phyloP scores from a whole-genome alignment of 1,284 basidiomycete species.

The Fereydounia khargensis region DNA sequence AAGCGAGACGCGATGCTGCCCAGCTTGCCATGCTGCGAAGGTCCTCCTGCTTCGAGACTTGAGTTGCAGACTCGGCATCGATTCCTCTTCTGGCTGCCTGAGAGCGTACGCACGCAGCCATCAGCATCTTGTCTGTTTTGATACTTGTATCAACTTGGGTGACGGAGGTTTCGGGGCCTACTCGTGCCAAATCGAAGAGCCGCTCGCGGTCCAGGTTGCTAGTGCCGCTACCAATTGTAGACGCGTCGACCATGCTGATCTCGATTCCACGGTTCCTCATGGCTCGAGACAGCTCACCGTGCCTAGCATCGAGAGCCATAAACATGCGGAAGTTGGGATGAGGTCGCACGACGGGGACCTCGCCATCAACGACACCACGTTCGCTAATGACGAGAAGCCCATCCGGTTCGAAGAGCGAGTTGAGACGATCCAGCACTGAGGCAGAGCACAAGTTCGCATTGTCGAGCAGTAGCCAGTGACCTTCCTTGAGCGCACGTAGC shows the following conservation, averaged over 20 bases:
- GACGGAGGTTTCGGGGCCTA: too few species aligned
- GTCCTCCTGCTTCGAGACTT: too few species aligned
- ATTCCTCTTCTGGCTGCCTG: conserved; percentile 14
- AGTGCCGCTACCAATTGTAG: too few species aligned
- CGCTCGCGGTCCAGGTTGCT: too few species aligned
- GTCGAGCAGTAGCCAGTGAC: conserved; percentile 87
- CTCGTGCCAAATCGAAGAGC: too few species aligned
- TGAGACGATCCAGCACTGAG: conserved; percentile 92
- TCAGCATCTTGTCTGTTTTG: conserved; percentile 15
- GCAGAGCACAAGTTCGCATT: conserved; percentile 92
- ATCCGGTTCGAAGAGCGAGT: conserved; percentile 87
- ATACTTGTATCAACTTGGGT: too few species aligned
- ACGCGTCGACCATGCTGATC: conserved; percentile 61
- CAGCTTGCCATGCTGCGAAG: conserved; percentile 6
- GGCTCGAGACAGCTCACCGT: conserved; percentile 91
- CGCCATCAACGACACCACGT: conserved; percentile 77
- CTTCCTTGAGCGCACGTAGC: conserved; percentile 77
- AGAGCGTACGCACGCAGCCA: conserved; percentile 11
- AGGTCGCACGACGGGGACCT: conserved; percentile 73
- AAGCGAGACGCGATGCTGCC: conserved; percentile 7
- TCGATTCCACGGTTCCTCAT: conserved; percentile 98
- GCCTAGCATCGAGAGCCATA: conserved; percentile 86
- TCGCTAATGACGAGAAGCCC: conserved; percentile 83
- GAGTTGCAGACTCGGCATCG: too few species aligned
- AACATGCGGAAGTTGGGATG: conserved; percentile 88